Evolutionary conservation across 768 basidiomycete species (phyloP).

Genomic region (Phylloporus rhodoxanthus): DNA sequence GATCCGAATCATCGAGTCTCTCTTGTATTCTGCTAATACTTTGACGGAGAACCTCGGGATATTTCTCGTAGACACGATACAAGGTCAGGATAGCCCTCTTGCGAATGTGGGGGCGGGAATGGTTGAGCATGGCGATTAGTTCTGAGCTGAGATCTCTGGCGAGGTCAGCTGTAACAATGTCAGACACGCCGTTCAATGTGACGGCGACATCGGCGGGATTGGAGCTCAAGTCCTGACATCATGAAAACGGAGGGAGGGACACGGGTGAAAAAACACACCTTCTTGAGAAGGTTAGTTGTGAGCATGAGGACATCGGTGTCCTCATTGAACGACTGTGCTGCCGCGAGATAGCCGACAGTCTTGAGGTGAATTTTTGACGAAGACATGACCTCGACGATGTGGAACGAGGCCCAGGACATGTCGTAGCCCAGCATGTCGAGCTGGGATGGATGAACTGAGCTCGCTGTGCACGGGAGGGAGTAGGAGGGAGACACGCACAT

Average conservation of each 20-base stretch:
- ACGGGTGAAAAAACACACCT: slow-evolving; percentile 46
- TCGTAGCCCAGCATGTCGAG: slow-evolving; percentile 96
- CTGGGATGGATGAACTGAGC: slow-evolving; percentile 37
- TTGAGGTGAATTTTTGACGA: slow-evolving; percentile 88
- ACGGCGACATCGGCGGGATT: slow-evolving; percentile 69
- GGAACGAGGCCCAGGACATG: slow-evolving; percentile 94
- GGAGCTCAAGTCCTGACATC: slow-evolving; percentile 68
- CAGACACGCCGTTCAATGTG: slow-evolving; percentile 75
- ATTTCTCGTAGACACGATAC: slow-evolving; percentile 73
- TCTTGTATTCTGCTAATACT: slow-evolving; percentile 70
- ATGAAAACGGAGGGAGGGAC: slow-evolving; percentile 7
- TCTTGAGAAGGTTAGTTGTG: slow-evolving; percentile 92
- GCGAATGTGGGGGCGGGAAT: slow-evolving; percentile 82
- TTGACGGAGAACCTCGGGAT: slow-evolving; percentile 70
- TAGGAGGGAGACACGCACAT: slow-evolving; percentile 53
- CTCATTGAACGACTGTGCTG: slow-evolving; percentile 82
- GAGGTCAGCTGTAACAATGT: slow-evolving; percentile 80
- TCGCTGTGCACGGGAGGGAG: not conserved
- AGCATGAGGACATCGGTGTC: slow-evolving; percentile 97
- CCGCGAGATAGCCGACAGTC: slow-evolving; percentile 92
- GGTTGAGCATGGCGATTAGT: slow-evolving; percentile 78
- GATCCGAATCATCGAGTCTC: slow-evolving; percentile 73
- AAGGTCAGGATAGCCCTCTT: slow-evolving; percentile 85
- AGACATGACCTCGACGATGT: slow-evolving; percentile 98
- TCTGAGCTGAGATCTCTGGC: slow-evolving; percentile 89